A percentile compares a stretch with the other conserved stretches of the same genome.
These are phyloP conservation scores for Stevia rebaudiana DNA, from an alignment of 140 eudicot species.

Conservation along the genomic window DNA sequence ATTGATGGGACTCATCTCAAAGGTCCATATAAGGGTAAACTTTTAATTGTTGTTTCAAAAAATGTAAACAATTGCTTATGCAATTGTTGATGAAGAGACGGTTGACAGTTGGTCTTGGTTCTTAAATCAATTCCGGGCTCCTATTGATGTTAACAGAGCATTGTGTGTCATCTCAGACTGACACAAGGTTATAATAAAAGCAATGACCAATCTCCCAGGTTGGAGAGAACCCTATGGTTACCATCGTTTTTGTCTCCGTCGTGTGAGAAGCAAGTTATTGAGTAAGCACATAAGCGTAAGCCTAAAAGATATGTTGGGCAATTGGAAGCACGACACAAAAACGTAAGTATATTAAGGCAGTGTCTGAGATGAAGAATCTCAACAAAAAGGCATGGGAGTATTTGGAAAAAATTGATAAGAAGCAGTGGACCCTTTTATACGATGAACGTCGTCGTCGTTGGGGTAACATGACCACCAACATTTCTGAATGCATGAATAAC, in stretches of 20 bases:
- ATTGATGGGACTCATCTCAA: background rate
- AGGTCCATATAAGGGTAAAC: background rate
- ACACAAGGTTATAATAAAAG: background rate
- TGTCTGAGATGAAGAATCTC: background rate
- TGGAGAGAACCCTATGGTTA: background rate
- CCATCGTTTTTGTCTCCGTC: background rate
- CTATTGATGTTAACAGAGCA: background rate
- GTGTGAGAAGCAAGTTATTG: background rate
- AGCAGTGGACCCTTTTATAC: background rate
- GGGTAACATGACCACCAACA: background rate
- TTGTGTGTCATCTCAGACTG: background rate
- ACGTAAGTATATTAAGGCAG: background rate
- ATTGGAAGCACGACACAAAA: background rate
- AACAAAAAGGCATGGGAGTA: background rate
- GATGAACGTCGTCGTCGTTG: background rate
- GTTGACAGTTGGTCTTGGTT: too few relatives aligned
- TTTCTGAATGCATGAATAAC: background rate
- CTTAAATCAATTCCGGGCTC: background rate
- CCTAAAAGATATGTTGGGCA: background rate
- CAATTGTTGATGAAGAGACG: too few relatives aligned
- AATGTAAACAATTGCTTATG: slow-evolving; percentile 3
- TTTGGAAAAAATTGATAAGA: background rate
- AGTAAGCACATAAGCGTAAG: background rate
- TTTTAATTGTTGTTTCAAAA: background rate
- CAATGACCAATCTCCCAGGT: background rate